Evolutionary conservation across 768 basidiomycete genomes (phyloP), one percentile per base, ranked within the genome.

Genomic region (Podaxis sp.): DNA sequence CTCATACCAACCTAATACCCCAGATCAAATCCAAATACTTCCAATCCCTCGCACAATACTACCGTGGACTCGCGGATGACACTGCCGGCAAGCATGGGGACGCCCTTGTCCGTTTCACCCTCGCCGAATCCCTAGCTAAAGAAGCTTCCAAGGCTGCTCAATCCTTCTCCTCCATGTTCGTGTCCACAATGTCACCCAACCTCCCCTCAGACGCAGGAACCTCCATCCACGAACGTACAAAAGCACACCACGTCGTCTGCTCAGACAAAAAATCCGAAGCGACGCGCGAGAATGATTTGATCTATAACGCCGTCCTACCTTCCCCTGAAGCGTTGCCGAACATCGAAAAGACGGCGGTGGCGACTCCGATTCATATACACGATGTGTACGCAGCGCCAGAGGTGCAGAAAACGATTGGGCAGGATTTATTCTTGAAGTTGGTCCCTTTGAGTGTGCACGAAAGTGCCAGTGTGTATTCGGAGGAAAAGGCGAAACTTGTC

Each of bases 401-500:
- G 7, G 95, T 98, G 16, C 93, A 97, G 71, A 93, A 91, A 76
- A 84, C 94, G 51, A 97, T 99, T 65, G 97, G 97, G 1, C 84
- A 85, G 16, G 96, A 98, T 73, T 79, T 98, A 57, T 99, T 99
- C 72, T 71, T 86, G 62, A 82, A 87, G 47, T 83, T 99, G 4
- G 82, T 99, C 36, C 97, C 97, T 11, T 77, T 99, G 47, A 91
- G 90, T 66, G 94, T 99, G 5, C 95, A 98, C 70, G 95, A 98
- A 74, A 91, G 91, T 64, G 96, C 96, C 13, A 91, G 89, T 61
- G 87, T 99, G 13, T 99, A 99, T 72, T 96, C 94, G 0, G 97
- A 99, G 73, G 97, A 99, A 76, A 98, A 98, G 76, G 97, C 96
- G 21, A 98, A 99, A 73, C 72, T 80, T 27, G 93, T 95, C 6